Percentiles rank a stretch among this genome's conserved stretches.
Conservation (phyloP, 73 alveolate species). For the Paramecium biaurelia region DNA sequence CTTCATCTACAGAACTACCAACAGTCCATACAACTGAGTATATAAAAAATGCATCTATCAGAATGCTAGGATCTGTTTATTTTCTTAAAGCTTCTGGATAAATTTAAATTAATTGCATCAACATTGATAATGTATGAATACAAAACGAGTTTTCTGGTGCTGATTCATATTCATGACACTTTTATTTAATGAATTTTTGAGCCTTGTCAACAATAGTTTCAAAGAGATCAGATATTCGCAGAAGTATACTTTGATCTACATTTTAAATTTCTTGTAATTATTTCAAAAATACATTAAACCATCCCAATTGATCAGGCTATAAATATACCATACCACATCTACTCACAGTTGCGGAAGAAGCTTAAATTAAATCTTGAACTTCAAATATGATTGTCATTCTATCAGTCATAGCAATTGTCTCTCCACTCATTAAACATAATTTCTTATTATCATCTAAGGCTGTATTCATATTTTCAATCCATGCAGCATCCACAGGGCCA, state of each 20-base stretch:
- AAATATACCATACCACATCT: constrained; percentile 98
- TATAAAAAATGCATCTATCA: constrained; percentile 84
- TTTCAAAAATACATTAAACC: constrained; percentile 63
- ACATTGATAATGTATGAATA: constrained; percentile 1
- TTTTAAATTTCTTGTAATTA: constrained; percentile 10
- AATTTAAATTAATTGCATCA: neutral
- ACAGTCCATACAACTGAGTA: constrained; percentile 87
- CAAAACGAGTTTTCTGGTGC: constrained; percentile 65
- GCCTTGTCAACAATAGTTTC: constrained; percentile 55
- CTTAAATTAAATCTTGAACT: constrained; percentile 88
- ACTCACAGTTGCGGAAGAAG: constrained; percentile 98
- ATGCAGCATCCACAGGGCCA: constrained; percentile 98
- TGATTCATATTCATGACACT: constrained; percentile 57
- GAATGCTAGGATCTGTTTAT: neutral
- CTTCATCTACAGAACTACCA: constrained; percentile 90
- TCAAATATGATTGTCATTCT: constrained; percentile 94
- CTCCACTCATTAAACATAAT: constrained; percentile 94
- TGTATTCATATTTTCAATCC: constrained; percentile 98
- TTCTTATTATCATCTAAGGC: constrained; percentile 97
- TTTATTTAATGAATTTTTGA: constrained; percentile 9
- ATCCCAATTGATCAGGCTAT: constrained; percentile 91
- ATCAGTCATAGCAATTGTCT: constrained; percentile 89
- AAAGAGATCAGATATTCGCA: constrained; percentile 62
- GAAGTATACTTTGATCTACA: constrained; percentile 48
- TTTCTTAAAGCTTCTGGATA: neutral